Base-by-base conservation (phyloP, 495 filamentous ascomycete genomes). In the Articulospora tetracladia region DNA sequence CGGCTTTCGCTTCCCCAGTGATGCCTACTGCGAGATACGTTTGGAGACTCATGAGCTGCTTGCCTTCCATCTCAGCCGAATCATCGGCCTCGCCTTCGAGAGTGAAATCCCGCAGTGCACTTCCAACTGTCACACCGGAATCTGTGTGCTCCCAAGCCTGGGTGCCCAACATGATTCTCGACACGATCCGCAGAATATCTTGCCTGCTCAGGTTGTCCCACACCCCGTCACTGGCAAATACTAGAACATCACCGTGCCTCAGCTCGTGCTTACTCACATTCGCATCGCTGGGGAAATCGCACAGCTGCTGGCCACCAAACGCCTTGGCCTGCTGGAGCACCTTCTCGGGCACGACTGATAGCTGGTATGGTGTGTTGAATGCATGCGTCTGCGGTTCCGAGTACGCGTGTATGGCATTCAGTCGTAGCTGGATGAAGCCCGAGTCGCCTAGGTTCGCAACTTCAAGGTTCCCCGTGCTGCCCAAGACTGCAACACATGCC, bases 381-480 rank as follows among this genome's bases (percentile, higher is more conserved):
- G 88, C 91, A 70, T 98, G 95, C 0, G 91, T 98, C 71, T 98
- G 94, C 23, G 91, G 88, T 34, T 85, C 80, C 3, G 92, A 94
- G 69, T 84, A 85, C 46, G 89, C 81, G 66, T 92, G 88, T 19
- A 98, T 87, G 13, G 88, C 90, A 65, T 91, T 93, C 30, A 87
- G 79, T 23, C 92, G 84, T 55, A 98, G 73, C 50, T 96, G 85
- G 23, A 97, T 83, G 69, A 91, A 97, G 53, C 93, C 94, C n/a
- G 92, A 97, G 74, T 98, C 94, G 61, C 94, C 94, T n/a, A 98
- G 77, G 70, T 98, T 98, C 39, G 94, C 95, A 53, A 96, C 83
- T 63, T 93, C 87, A 19, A 97, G 77, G 11, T 73, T 77, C 17
- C 94, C 95, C 64, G 89, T 79, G 0, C 78, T 76, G 20, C 78